Percentiles rank a stretch among this genome's conserved stretches.
Evolutionary conservation across 2,329 filamentous ascomycete species (phyloP).

Genomic region (Fusarium abutilonis): DNA sequence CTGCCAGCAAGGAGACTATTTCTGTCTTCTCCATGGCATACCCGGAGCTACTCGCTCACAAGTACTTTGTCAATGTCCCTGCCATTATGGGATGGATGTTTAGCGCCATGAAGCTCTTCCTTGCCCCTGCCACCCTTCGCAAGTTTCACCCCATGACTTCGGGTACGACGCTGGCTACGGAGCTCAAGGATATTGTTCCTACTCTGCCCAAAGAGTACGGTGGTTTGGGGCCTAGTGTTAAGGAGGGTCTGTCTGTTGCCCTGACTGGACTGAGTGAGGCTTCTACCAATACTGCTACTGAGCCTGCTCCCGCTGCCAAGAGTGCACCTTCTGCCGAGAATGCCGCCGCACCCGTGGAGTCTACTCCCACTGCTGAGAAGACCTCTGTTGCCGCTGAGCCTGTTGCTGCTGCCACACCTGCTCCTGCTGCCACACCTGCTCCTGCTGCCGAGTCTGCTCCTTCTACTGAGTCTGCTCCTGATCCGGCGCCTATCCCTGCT

Average conservation of each 20-base stretch:
- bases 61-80: conserved; percentile 97
- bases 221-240: conserved; percentile 67
- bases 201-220: conserved; percentile 81
- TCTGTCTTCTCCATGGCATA: conserved; percentile 83
- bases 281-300: conserved; percentile 10
- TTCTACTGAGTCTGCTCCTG: neutral
- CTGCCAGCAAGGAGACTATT: conserved; percentile 82
- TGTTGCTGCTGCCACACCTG: neutral
- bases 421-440: neutral
- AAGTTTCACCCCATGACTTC: conserved; percentile 83
- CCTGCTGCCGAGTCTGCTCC: neutral
- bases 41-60: conserved; percentile 83
- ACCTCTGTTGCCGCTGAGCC: conserved; percentile 3
- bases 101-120: conserved; percentile 77
- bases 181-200: conserved; percentile 67
- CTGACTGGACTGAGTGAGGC: conserved; percentile 37
- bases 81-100: conserved; percentile 91
- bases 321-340: conserved; percentile 1
- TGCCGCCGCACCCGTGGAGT: conserved; percentile 3
- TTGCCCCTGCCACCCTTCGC: conserved; percentile 77
- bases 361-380: conserved; percentile 2
- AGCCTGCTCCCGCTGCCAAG: neutral
- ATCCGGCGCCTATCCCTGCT: conserved; percentile 13
- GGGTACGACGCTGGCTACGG: conserved; percentile 72
- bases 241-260: conserved; percentile 49